Evolutionary conservation across 768 basidiomycete genomes (phyloP).

Genomic region (Mycena crocata): DNA sequence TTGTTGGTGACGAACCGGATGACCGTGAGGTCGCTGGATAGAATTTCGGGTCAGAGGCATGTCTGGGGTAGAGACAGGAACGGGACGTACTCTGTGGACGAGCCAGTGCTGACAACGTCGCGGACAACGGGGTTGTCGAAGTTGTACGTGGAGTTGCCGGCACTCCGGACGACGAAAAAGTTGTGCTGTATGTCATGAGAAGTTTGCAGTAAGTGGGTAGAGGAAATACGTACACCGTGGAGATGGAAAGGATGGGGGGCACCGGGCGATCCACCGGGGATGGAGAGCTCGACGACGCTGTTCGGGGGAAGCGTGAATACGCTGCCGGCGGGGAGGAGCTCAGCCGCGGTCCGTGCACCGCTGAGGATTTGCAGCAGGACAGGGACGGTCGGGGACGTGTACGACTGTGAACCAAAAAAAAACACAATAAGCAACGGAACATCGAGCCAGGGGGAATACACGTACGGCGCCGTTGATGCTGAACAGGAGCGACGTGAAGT

Average conservation of each 20-base stretch:
- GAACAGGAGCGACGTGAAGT: slow-evolving; percentile 3
- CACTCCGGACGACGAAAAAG: slow-evolving; percentile 46
- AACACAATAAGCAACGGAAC: too few species aligned
- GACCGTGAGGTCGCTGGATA: too few species aligned
- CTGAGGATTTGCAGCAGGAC: slow-evolving; percentile 36
- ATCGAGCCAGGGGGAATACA: too few species aligned
- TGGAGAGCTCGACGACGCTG: not conserved
- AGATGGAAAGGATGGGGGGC: slow-evolving; percentile 11
- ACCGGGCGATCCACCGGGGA: not conserved
- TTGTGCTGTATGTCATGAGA: slow-evolving; percentile 34
- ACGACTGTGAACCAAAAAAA: too few species aligned
- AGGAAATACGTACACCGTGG: slow-evolving; percentile 2
- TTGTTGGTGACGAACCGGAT: slow-evolving; percentile 64
- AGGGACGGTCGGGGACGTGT: slow-evolving; percentile 1
- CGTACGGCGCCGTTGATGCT: slow-evolving; percentile 8
- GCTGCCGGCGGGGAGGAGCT: slow-evolving; percentile 39
- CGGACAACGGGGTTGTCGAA: slow-evolving; percentile 25
- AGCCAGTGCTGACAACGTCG: slow-evolving; percentile 19
- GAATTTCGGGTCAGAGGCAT: not conserved
- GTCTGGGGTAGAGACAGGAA: too few species aligned
- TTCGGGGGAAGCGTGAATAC: slow-evolving; percentile 19
- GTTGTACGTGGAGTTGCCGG: slow-evolving; percentile 36
- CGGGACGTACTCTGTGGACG: not conserved
- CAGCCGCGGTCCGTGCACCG: slow-evolving; percentile 42
- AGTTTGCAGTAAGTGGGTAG: not conserved